phyloP scores from a whole-genome alignment of 2,329 filamentous ascomycete species.

The Bipolaris oryzae region DNA sequence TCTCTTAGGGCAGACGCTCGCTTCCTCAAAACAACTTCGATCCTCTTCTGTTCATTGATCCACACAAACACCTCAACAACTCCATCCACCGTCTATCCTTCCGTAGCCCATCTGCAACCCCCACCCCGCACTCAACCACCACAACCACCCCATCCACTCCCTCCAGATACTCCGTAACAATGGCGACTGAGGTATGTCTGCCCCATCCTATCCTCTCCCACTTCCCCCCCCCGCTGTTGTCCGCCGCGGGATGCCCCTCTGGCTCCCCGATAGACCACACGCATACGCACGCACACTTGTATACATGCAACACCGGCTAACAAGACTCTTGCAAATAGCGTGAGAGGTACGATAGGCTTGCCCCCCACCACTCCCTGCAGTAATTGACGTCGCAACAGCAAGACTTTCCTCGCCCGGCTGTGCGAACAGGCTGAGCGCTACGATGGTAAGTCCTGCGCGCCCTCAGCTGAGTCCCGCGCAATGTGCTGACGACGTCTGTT shows the following conservation, averaged over 20 bases:
- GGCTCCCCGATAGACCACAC: slow-evolving; percentile 39
- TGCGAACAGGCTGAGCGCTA: slow-evolving; percentile 99
- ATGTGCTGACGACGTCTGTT: slow-evolving; percentile 42
- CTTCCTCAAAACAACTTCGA: slow-evolving; percentile 40
- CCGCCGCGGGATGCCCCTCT: slow-evolving; percentile 50
- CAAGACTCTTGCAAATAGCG: slow-evolving; percentile 46
- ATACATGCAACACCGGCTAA: slow-evolving; percentile 43
- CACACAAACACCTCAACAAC: slow-evolving; percentile 33
- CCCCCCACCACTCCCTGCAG: slow-evolving; percentile 17
- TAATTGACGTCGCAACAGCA: slow-evolving; percentile 54
- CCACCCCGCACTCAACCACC: slow-evolving; percentile 21
- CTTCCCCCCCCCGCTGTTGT: neutral
- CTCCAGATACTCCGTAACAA: slow-evolving; percentile 48
- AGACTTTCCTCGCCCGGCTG: slow-evolving; percentile 99
- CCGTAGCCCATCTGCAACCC: slow-evolving; percentile 29
- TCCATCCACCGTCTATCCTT: slow-evolving; percentile 32
- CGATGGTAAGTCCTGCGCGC: slow-evolving; percentile 70
- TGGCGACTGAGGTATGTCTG: slow-evolving; percentile 68
- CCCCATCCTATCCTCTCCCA: slow-evolving; percentile 23
- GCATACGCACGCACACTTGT: neutral
- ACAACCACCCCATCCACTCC: slow-evolving; percentile 20
- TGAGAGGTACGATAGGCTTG: slow-evolving; percentile 53
- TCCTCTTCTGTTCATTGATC: slow-evolving; percentile 29
- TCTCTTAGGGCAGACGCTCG: slow-evolving; percentile 33
- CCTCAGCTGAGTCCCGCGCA: slow-evolving; percentile 22